Base-by-base conservation (phyloP, 2,329 filamentous ascomycete genomes). In the Endoconidiophora polonica region DNA sequence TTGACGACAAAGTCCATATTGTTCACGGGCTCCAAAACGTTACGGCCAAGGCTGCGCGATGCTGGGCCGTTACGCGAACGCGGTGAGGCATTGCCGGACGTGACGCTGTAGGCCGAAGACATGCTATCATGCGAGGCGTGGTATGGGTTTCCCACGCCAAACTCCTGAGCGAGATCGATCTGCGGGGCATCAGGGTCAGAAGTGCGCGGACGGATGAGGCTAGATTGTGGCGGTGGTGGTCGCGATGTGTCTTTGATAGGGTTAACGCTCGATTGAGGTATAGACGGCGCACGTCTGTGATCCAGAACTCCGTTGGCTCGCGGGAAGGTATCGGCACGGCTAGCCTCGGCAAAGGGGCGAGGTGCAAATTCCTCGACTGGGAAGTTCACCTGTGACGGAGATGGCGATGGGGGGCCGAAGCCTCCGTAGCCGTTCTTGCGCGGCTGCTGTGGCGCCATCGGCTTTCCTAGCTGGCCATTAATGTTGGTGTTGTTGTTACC, bases 91-190 rank as follows among this genome's bases (percentile, higher is more conserved):
- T 49, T 5, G 50, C 51, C 12, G 77, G 76, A 0, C 76, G 48
- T 12, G 46, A 53, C 4, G 36, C 37, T n/a, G 51, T 49, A 18
- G 46, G 18, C 51, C 7, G 46, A 53, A 10, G 51, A 53, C 44
- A 53, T 22, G 16, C 51, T 53, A 5, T 47, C 43, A 12, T 53
- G 43, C 9, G 46, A 66, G 3, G 73, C 71, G 57, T 84, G 79
- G 57, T 82, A 81, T 0, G 77, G 74, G 56, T 81, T 81, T 33
- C 73, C 70, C 22, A 68, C 61, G 9, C 76, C 76, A 55, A 80
- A 80, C 52, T 79, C 77, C 29, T 68, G 70, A 1, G 71, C 73
- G 5, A 79, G 65, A 56, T 80, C 74, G 40, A 79, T 67, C 2
- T 70, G 67, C 5, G 58, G 62, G 2, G 57, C 59, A 43, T 64